Base-by-base conservation (phyloP, 129 eudicot genomes). In the Flaveria bidentis region DNA sequence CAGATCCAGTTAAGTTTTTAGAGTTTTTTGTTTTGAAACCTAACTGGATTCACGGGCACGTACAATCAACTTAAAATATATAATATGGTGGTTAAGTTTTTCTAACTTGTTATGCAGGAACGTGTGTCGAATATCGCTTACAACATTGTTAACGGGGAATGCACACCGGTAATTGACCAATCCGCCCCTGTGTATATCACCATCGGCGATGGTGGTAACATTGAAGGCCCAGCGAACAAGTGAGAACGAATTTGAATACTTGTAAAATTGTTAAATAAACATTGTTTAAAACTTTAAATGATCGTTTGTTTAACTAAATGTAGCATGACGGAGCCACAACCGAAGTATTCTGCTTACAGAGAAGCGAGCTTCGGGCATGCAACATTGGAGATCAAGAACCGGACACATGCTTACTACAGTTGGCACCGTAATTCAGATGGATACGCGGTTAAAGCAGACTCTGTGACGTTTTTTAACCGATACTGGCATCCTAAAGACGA, bases 341-440 rank as follows among this genome's bases (percentile, higher is more conserved):
- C 91, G 7, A 77, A 79, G 47, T 87, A 87, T 75, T 87, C 91
- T 0, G 91, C 91, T 4, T 87, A 82, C 57, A 55, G 91, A 14
- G 91, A 87, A 67, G 88, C 91, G 17, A 87, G 91, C 36, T 87
- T 87, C 33, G 91, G 91, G 14, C 91, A 87, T 52, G 91, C 88
- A 16, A 79, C 77, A 11, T 69, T 87, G 5, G 91, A 78, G 65
- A 87, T 87, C 71, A 87, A 84, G 88, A 87, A 87, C 84, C 69
- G 84, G 15, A 87, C 91, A 16, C 91, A 87, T 23, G 88, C 91
- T 23, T 82, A 82, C 64, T 87, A 78, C 63, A 73, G 83, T 16
- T 87, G 91, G 91, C 88, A 87, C 71, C 86, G 91, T 0, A 87
- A 87, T 30, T 67, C 84, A 25, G 91, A 87, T 13, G 91, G 88